Base-by-base conservation (phyloP, 2,329 filamentous ascomycete species). In the Fusarium paranaense region DNA sequence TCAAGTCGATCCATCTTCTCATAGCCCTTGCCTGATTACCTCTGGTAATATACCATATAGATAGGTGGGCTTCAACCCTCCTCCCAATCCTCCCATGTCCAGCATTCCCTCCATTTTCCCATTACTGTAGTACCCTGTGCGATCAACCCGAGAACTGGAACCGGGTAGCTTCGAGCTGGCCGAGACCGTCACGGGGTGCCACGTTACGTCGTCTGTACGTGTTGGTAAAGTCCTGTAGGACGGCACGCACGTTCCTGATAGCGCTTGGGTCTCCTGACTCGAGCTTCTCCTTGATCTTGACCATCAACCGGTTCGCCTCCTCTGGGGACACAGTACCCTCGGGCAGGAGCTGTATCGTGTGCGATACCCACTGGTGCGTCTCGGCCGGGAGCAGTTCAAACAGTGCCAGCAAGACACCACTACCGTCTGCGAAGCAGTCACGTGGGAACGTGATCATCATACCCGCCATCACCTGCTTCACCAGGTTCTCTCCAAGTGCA, bases 401-500 rank as follows among this genome's bases (percentile, higher is more conserved):
- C 73, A 98, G 87, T 5, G 93, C 92, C 69, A 99, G 90, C 62
- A 99, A 85, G n/a, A 98, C 94, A 6, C 95, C 95, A 58, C 95
- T 98, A 18, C 95, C 95, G 80, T 99, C 97, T 0, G 95, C 92
- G 80, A 98, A 97, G 84, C 95, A 98, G 82, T 98, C 97, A 50
- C 94, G 91, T 0, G 97, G 97, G 85, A 99, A 99, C 1, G 93
- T 97, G 82, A 98, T 98, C 96, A 99, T 98, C 95, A 99, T 97
- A 69, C 97, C 97, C 1, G 95, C 97, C 85, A 99, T 88, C 67
- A 97, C 92, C 73, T 95, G 93, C 83, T 98, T 96, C 9, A 97
- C 92, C 32, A 99, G 87, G 65, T 91, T 86, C 78, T 95, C 92
- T 40, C 97, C 95, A 73, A 95, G 91, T 1, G 87, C 85, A 3